Conservation (phyloP, 768 basidiomycete genomes). For the Daedaleopsis sinensis region DNA sequence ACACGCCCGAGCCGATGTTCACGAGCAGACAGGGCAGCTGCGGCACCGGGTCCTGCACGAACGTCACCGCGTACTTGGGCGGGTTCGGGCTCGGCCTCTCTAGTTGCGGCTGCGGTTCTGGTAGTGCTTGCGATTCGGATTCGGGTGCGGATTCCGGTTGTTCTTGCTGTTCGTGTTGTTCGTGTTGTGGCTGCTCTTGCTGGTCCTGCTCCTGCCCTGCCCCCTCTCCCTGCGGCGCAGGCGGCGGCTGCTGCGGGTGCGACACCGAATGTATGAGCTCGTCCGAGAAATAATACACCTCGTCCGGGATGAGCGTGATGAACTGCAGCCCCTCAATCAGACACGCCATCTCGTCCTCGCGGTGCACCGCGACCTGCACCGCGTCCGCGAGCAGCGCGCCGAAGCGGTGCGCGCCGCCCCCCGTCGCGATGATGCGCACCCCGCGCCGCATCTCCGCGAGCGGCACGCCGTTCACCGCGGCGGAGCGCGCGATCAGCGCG, state of each 20-base stretch:
- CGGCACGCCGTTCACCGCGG: conserved; percentile 81
- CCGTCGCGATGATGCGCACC: conserved; percentile 98
- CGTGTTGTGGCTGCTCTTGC: no score
- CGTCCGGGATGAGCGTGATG: conserved; percentile 93
- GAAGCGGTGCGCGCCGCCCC: conserved; percentile 95
- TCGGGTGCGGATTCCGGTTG: no score
- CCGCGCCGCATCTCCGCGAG: conserved; percentile 89
- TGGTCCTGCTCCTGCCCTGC: no score
- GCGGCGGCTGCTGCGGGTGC: conserved; percentile 31
- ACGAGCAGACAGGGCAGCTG: conserved; percentile 96
- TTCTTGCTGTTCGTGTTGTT: no score
- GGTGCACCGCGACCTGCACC: conserved; percentile 80
- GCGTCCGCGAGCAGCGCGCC: conserved; percentile 77
- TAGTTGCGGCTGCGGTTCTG: conserved; percentile 36
- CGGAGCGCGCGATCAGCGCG: conserved; percentile 83
- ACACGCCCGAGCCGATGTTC: conserved; percentile 98
- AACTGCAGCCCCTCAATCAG: conserved; percentile 96
- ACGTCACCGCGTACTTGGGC: conserved; percentile 86
- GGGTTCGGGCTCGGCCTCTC: conserved; percentile 91
- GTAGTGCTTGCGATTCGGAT: background rate
- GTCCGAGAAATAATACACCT: conserved; percentile 98
- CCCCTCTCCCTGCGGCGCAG: no score
- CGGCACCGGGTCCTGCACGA: conserved; percentile 80
- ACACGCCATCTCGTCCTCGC: conserved; percentile 99
- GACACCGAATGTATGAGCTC: conserved; percentile 81